Evolutionary conservation across 2,329 filamentous ascomycete species (phyloP), one percentile per base, ranked within the genome.

Genomic region (Calonectria fujianensis): DNA sequence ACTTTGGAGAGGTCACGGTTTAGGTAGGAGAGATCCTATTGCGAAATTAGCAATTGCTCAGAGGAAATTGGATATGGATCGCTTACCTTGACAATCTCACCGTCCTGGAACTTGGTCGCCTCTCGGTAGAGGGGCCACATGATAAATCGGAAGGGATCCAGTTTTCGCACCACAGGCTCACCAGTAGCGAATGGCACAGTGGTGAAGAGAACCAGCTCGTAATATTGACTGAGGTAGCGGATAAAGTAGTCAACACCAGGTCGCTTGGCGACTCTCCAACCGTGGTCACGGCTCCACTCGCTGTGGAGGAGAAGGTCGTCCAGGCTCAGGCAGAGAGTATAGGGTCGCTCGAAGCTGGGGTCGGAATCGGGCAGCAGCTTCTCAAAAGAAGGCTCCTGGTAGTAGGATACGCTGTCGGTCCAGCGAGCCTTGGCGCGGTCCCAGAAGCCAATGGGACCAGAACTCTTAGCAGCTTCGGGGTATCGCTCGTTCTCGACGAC

Each of bases 231-330:
- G 64, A 99, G 91, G 85, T 99, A 99, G 82, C 95, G 95, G 77
- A 99, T 88, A 88, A 99, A 99, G 88, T 99, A 99, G 87, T 99
- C 97, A 75, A 97, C 91, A 59, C 97, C 97, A 45, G 97, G 97
- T 65, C 97, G 92, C 88, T 99, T 99, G 35, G 97, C 97, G 75
- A 97, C 91, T 79, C 96, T 93, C 96, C 97, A 99, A 74, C 97
- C 97, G 83, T 98, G 94, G 84, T 98, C 95, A 72, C 96, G 92
- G 31, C 93, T 92, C 97, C 97, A 99, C 84, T 98, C 95, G 82
- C 95, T 98, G 87, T 98, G 96, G 37, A 99, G 92, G 69, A 99
- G 90, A 81, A 99, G 90, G 84, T 99, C 96, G 84, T 99, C 97
- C 82, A 99, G 87, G 84, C 95, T 97, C 80, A 99, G 89, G 37